These are phyloP conservation scores for Lizanozyma gosingica DNA, from an alignment of 1,139 yeast species.

Conservation along the genomic window DNA sequence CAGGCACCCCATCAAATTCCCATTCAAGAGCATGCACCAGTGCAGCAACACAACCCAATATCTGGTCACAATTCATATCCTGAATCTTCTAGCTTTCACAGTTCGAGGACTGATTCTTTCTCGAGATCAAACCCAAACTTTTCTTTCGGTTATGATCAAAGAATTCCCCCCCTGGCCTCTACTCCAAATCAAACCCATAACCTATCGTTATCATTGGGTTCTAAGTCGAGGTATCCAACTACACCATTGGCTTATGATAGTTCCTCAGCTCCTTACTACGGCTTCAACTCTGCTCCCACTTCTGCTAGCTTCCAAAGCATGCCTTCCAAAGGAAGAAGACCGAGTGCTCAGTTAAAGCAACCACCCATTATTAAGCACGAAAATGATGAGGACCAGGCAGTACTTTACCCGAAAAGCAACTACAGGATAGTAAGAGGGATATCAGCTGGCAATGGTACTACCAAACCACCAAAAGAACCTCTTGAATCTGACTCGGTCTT, in stretches of 20 bases:
- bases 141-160: neutral
- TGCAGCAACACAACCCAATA: conserved; percentile 1
- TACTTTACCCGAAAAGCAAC: conserved; percentile 9
- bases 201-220: neutral
- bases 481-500: conserved; percentile 23
- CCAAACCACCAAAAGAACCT: conserved; percentile 45
- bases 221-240: neutral
- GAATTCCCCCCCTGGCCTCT: neutral
- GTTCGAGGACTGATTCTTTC: neutral
- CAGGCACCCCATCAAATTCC: neutral
- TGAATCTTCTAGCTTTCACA: neutral
- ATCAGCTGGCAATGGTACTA: conserved; percentile 49
- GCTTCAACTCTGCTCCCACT: neutral
- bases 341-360: conserved; percentile 1
- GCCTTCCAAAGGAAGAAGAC: neutral
- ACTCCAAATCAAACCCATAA: neutral
- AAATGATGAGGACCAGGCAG: neutral
- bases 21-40: neutral
- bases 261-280: neutral
- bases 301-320: neutral
- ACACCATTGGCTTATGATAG: neutral
- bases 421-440: conserved; percentile 47
- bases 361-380: neutral
- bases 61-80: neutral
- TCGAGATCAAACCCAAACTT: neutral